phyloP scores from a whole-genome alignment of 2,329 filamentous ascomycete species.

The Colletotrichum zoysiae region DNA sequence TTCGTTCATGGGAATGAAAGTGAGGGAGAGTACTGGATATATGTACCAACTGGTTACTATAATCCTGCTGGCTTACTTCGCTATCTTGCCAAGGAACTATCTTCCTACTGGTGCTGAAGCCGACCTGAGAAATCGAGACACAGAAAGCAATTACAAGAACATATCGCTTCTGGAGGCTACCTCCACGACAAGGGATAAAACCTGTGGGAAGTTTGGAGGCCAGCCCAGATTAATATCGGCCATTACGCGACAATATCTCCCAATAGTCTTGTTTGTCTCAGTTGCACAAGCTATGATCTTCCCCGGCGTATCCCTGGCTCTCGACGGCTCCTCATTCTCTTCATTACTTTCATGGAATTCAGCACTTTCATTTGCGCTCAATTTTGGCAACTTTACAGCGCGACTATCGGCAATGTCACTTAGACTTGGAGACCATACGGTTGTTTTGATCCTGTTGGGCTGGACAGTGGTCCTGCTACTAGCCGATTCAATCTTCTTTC shows the following conservation, averaged over 20 bases:
- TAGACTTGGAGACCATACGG: conserved; percentile 35
- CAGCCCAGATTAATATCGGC: conserved; percentile 40
- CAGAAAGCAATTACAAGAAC: conserved; percentile 16
- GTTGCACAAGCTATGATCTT: conserved; percentile 45
- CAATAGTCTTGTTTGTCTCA: conserved; percentile 46
- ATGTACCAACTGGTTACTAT: conserved; percentile 46
- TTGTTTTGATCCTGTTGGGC: conserved; percentile 35
- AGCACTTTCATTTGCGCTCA: conserved; percentile 47
- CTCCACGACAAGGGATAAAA: conserved; percentile 1
- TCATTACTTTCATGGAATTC: conserved; percentile 47
- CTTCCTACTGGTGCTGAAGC: conserved; percentile 43
- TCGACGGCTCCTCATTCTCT: conserved; percentile 44
- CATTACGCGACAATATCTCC: conserved; percentile 41
- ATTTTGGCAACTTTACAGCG: conserved; percentile 47
- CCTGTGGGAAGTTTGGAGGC: conserved; percentile 30
- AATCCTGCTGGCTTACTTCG: conserved; percentile 47
- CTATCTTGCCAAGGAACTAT: conserved; percentile 46
- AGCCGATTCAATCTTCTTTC: conserved; percentile 41
- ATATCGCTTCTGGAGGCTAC: conserved; percentile 9
- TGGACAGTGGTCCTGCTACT: conserved; percentile 34
- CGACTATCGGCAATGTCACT: conserved; percentile 45
- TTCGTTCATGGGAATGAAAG: conserved; percentile 44
- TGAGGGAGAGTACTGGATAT: conserved; percentile 47
- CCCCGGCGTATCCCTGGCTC: conserved; percentile 46
- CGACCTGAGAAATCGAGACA: conserved; percentile 41